Percentiles rank a stretch among this genome's conserved stretches.
phyloP scores from a whole-genome alignment of 176 grass and related monocot species.

The Oryza coarctata region DNA sequence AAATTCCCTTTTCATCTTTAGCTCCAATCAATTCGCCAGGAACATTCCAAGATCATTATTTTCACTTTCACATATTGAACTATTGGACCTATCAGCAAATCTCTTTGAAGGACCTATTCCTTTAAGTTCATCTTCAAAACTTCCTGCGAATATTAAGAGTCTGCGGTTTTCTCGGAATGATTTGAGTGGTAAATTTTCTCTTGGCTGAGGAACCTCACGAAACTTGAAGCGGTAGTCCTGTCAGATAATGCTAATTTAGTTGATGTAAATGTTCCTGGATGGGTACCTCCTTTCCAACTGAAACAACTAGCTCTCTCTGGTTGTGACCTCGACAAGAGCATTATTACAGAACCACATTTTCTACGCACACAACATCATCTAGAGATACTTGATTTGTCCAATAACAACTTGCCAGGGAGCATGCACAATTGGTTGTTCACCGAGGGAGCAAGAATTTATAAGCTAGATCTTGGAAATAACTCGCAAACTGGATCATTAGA shows the following conservation, averaged over 20 bases:
- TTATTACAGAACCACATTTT: constrained; percentile 24
- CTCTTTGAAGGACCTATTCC: constrained; percentile 18
- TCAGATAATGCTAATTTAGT: too few species aligned
- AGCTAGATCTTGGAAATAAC: constrained; percentile 32
- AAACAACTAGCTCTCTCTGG: too few species aligned
- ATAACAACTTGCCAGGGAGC: constrained; percentile 20
- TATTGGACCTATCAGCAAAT: too few species aligned
- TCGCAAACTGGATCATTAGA: constrained; percentile 13
- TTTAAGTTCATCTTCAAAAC: not conserved
- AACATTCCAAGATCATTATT: too few species aligned
- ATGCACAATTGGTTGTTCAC: constrained; percentile 40
- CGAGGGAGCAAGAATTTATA: not conserved
- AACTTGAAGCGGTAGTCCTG: too few species aligned
- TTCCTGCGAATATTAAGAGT: not conserved
- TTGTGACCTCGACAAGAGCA: not conserved
- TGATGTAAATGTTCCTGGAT: too few species aligned
- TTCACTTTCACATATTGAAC: too few species aligned
- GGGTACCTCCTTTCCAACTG: too few species aligned
- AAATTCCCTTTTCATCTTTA: too few species aligned
- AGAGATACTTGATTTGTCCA: constrained; percentile 30
- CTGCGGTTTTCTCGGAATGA: not conserved
- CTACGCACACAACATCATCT: constrained; percentile 18
- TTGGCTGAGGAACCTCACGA: too few species aligned
- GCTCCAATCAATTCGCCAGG: too few species aligned
- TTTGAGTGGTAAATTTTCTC: not conserved